Conservation (phyloP, 192 early-diverging fungal species). For the Umbelopsis sp. region DNA sequence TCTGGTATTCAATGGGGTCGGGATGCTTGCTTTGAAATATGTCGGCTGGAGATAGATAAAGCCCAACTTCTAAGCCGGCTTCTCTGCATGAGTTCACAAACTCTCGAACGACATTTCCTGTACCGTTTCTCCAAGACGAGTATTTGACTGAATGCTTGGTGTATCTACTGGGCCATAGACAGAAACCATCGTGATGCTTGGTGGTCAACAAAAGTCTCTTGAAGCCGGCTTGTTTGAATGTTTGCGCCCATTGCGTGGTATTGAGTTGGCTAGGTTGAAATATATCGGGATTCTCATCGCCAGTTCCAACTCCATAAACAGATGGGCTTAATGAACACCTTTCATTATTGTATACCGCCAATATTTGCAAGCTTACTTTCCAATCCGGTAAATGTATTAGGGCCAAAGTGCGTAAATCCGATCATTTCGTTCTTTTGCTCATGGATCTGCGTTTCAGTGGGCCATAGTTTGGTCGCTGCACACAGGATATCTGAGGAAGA, state of each 20-base stretch:
- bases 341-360: neutral
- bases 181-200: slow-evolving; percentile 17
- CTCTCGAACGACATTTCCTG: slow-evolving; percentile 8
- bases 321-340: neutral
- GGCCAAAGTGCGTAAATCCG: slow-evolving; percentile 6
- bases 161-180: slow-evolving; percentile 13
- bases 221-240: slow-evolving; percentile 7
- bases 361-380: slow-evolving; percentile 6
- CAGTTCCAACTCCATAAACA: neutral
- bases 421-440: slow-evolving; percentile 20
- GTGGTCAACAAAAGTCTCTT: slow-evolving; percentile 5
- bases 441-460: neutral
- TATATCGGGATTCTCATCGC: slow-evolving; percentile 3
- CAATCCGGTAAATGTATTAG: neutral
- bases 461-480: slow-evolving; percentile 7
- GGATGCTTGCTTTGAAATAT: slow-evolving; percentile 10
- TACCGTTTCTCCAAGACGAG: slow-evolving; percentile 12
- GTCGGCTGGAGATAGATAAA: slow-evolving; percentile 15
- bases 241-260: slow-evolving; percentile 17
- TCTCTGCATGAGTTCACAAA: slow-evolving; percentile 1
- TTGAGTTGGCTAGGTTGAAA: slow-evolving; percentile 8
- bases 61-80: slow-evolving; percentile 4
- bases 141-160: neutral
- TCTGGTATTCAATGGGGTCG: neutral
- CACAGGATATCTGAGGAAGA: neutral